Evolutionary conservation across 805 yeast genomes (phyloP), one percentile per base, ranked within the genome.

Genomic region (Lipomyces kockii): DNA sequence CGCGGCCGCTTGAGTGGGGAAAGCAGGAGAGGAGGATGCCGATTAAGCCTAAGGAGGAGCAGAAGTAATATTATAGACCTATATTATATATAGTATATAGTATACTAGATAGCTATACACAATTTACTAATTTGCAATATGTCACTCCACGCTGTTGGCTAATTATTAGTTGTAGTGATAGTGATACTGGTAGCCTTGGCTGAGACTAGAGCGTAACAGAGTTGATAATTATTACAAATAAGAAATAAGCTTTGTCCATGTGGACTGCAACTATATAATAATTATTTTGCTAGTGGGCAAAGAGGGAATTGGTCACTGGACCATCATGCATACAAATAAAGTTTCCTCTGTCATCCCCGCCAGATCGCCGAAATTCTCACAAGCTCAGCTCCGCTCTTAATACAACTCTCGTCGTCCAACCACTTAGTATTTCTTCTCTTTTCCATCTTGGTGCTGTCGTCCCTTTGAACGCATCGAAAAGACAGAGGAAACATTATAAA

Each of bases 1-100:
- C 84, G 73, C 97, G 96, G 75, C 85, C 87, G 77, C 85, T 92
- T 76, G 85, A 84, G 57, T 88, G 86, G 84, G 97, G 97, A 49
- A 78, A 82, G 64, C 85, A 85, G 77, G 90, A 88, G 80, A 75
- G 75, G 73, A 53, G 76, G 73, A 72, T 75, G 74, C 66, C 69
- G 11, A 64, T 68, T 17, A 62, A 55, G 37, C 35, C 57, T 4
- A 58, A 17, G 29, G 39, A 25, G 20, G 27, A 35, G 49, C 53
- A 51, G 34, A 60, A 20, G 34, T 56, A 25, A 43, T n/a, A n/a
- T 43, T 1, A n/a, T 43, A 43, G 17, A 37, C 39, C 0, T 37
- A 43, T 8, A n/a, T 17, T 6, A 43, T n/a, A 43, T 43, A n/a
- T 43, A 43, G 12, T 17, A 43, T 43, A n/a, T n/a, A 14, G n/a